Conservation (phyloP, 1,284 basidiomycete species). For the Hymenochaete sp. region DNA sequence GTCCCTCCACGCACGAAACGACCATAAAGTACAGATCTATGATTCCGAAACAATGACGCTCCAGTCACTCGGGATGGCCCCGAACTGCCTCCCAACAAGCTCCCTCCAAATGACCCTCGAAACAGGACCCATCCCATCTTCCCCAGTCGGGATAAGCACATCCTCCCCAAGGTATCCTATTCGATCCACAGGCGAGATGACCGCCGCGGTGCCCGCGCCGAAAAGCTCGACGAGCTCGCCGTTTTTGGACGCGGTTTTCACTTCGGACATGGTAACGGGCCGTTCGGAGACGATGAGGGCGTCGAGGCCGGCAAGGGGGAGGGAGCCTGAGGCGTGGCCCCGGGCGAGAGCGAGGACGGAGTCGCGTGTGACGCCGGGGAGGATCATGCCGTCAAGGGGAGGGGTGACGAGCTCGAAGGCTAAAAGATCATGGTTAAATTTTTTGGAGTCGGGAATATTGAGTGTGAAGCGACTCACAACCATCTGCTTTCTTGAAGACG, state of each 20-base stretch:
- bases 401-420: constrained; percentile 82
- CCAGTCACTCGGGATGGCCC: constrained; percentile 80
- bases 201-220: constrained; percentile 86
- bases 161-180: constrained; percentile 88
- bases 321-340: constrained; percentile 58
- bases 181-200: constrained; percentile 74
- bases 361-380: constrained; percentile 94
- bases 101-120: constrained; percentile 77
- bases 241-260: constrained; percentile 62
- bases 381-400: constrained; percentile 89
- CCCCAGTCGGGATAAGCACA: constrained; percentile 77
- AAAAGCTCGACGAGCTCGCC: constrained; percentile 87
- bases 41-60: constrained; percentile 44
- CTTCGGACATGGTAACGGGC: constrained; percentile 82
- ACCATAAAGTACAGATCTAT: no score
- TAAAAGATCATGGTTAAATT: no score
- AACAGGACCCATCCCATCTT: constrained; percentile 81
- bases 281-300: constrained; percentile 75
- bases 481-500: constrained; percentile 70
- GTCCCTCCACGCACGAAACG: no score
- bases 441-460: background rate
- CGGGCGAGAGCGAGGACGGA: constrained; percentile 80
- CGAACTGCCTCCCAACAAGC: constrained; percentile 87
- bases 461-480: constrained; percentile 37
- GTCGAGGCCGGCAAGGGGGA: constrained; percentile 53